A percentile compares a stretch with the other conserved stretches of the same genome.
phyloP scores from a whole-genome alignment of 441 rosid genomes.

The Raphanus hybrid region DNA sequence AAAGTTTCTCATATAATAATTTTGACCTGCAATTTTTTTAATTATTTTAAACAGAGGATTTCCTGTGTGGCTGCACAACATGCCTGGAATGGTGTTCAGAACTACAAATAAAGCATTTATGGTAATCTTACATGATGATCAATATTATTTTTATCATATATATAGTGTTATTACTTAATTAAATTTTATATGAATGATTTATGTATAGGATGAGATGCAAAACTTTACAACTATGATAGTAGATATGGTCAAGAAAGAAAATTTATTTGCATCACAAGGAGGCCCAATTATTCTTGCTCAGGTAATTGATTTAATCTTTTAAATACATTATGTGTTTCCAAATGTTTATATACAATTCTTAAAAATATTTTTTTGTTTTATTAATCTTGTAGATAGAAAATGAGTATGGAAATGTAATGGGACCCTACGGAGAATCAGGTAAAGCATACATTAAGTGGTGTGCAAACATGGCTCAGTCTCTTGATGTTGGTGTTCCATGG shows the following conservation, averaged over 20 bases:
- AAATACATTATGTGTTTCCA: no score
- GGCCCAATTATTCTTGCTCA: background rate
- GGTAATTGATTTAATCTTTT: background rate
- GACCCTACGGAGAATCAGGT: conserved; percentile 44
- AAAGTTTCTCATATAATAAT: background rate
- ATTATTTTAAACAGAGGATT: background rate
- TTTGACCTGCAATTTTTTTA: background rate
- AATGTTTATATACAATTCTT: background rate
- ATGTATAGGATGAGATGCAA: background rate
- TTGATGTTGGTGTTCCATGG: conserved; percentile 70
- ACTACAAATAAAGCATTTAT: background rate
- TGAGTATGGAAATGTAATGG: conserved; percentile 57
- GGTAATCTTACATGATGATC: background rate
- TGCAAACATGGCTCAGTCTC: conserved; percentile 60
- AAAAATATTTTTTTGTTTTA: no score
- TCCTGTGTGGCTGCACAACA: background rate
- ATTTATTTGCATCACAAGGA: background rate
- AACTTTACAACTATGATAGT: background rate
- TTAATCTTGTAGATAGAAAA: background rate
- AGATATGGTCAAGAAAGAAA: background rate
- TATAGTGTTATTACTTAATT: background rate
- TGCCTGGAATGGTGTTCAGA: background rate
- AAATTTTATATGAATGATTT: no score
- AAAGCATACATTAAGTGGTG: conserved; percentile 64
- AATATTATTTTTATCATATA: no score